Percentiles rank a stretch among this genome's conserved stretches.
Conservation (phyloP, 2,329 filamentous ascomycete genomes). For the Colletotrichum trifolii region DNA sequence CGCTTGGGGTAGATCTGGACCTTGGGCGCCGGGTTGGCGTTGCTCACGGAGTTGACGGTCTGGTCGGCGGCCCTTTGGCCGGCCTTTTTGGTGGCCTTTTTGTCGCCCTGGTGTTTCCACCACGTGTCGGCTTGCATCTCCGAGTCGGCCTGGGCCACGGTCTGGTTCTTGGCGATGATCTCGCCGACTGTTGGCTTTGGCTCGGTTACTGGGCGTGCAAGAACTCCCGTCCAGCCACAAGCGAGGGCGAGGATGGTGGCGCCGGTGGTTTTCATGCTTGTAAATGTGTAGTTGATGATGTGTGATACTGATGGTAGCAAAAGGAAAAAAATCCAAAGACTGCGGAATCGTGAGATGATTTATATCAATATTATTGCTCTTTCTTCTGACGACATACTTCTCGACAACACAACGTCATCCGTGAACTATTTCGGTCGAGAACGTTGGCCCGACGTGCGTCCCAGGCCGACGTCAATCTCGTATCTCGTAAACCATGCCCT, state of each 20-base stretch:
- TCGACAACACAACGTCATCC: too few relatives aligned
- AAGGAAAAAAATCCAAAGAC: accelerated
- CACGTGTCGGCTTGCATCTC: neutral
- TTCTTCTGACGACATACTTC: too few relatives aligned
- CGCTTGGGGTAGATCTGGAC: slow-evolving; percentile 49
- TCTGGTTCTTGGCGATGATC: neutral
- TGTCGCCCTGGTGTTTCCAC: too few relatives aligned
- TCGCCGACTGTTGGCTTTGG: neutral
- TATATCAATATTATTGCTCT: too few relatives aligned
- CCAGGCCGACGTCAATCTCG: too few relatives aligned
- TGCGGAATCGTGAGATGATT: neutral
- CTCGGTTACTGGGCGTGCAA: slow-evolving; percentile 1
- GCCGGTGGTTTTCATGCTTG: slow-evolving; percentile 8
- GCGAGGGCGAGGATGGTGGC: neutral
- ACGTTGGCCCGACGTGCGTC: too few relatives aligned
- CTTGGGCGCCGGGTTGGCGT: slow-evolving; percentile 18
- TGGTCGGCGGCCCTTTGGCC: neutral
- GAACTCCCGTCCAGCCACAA: neutral
- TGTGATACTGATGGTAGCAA: neutral
- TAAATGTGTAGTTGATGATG: neutral
- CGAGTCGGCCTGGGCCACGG: neutral
- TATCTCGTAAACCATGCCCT: too few relatives aligned
- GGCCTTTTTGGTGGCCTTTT: neutral
- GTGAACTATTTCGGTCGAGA: too few relatives aligned
- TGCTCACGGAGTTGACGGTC: slow-evolving; percentile 5